These are phyloP conservation scores for Yarrowia sp. DNA, from an alignment of 805 yeast genomes.

Conservation along the genomic window DNA sequence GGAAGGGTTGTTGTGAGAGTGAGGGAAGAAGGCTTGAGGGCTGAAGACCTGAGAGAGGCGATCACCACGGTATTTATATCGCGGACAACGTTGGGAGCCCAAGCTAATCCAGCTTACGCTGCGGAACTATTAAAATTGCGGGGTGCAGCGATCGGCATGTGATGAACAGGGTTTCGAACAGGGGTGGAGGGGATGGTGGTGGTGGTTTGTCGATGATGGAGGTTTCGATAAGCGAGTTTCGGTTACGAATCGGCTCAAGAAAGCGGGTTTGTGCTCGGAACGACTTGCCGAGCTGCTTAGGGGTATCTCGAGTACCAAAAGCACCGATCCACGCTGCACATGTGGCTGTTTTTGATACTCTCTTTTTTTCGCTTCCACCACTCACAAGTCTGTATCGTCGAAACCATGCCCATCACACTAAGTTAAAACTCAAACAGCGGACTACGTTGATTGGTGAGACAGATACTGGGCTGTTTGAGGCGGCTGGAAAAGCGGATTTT, in stretches of 20 bases:
- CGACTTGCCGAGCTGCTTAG: too few species aligned
- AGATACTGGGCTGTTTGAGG: too few species aligned
- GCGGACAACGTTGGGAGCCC: background rate
- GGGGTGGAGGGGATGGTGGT: conserved; percentile 1
- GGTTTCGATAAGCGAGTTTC: too few species aligned
- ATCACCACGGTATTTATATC: background rate
- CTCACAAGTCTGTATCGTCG: background rate
- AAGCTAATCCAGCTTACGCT: background rate
- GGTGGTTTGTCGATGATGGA: background rate
- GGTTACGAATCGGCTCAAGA: too few species aligned
- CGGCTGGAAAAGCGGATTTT: too few species aligned
- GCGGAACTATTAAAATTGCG: background rate
- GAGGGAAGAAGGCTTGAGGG: background rate
- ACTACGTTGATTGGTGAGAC: background rate
- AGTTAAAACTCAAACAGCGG: background rate
- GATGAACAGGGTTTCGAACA: conserved; percentile 24
- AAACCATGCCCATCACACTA: conserved; percentile 15
- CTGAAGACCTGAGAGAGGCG: background rate
- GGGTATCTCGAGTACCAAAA: too few species aligned
- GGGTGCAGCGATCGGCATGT: conserved; percentile 19
- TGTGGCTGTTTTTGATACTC: too few species aligned
- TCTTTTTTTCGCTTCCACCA: too few species aligned
- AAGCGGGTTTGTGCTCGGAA: too few species aligned
- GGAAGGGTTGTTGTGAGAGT: background rate
- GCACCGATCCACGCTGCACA: too few species aligned